phyloP scores from a whole-genome alignment of 495 filamentous ascomycete genomes.

The Xanthoparmelia taractica region DNA sequence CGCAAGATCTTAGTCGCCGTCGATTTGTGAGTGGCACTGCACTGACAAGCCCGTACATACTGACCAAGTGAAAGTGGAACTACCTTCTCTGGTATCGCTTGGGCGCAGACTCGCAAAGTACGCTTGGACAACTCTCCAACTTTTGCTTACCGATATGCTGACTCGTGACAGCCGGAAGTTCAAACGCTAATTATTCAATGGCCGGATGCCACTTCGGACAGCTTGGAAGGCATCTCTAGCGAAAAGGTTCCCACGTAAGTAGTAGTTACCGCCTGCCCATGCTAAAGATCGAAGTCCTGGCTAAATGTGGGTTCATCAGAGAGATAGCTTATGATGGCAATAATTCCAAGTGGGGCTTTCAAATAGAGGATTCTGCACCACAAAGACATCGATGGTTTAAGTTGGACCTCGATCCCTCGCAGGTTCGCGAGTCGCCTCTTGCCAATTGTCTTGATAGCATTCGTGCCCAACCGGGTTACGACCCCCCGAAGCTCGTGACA shows the following conservation, averaged over 20 bases:
- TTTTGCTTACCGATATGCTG: background rate
- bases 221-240: constrained; percentile 29
- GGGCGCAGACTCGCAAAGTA: constrained; percentile 35
- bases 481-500: constrained; percentile 52
- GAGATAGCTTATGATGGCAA: constrained; percentile 35
- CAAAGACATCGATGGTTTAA: constrained; percentile 49
- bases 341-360: constrained; percentile 43
- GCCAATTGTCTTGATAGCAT: constrained; percentile 15
- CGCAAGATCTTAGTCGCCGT: constrained; percentile 24
- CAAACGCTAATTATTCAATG: constrained; percentile 27
- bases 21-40: constrained; percentile 18
- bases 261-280: too few species aligned
- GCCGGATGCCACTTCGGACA: constrained; percentile 23
- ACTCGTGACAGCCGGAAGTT: constrained; percentile 25
- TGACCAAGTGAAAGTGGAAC: constrained; percentile 37
- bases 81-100: constrained; percentile 45
- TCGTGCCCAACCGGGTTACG: constrained; percentile 30
- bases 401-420: constrained; percentile 34
- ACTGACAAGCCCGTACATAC: background rate
- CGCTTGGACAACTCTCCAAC: constrained; percentile 1
- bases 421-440: constrained; percentile 5
- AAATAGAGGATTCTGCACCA: constrained; percentile 35
- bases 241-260: constrained; percentile 34
- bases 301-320: constrained; percentile 8
- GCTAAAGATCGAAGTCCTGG: too few species aligned